These are phyloP conservation scores for Mycosarcoma mackinlayi DNA, from an alignment of 1,284 basidiomycete species.

Conservation along the genomic window DNA sequence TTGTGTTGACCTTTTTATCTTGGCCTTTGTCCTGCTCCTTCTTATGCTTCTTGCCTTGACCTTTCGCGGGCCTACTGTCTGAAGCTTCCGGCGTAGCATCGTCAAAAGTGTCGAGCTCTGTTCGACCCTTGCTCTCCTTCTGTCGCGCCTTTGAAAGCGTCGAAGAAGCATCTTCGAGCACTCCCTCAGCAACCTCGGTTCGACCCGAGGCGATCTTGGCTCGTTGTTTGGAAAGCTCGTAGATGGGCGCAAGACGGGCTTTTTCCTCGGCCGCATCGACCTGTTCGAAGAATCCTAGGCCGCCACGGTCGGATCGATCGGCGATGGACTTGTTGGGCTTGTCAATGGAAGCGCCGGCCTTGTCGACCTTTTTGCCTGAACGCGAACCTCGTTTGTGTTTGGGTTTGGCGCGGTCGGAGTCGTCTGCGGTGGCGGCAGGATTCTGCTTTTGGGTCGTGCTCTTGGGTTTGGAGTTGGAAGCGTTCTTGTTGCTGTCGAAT, in stretches of 20 bases:
- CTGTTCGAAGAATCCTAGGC: conserved; percentile 37
- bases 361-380: conserved; percentile 35
- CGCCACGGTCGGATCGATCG: conserved; percentile 4
- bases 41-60: conserved; percentile 6
- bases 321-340: conserved; percentile 3
- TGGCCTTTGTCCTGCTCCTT: conserved; percentile 7
- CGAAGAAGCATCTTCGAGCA: conserved; percentile 30
- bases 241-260: conserved; percentile 34
- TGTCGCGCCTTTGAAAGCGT: conserved; percentile 25
- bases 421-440: neutral
- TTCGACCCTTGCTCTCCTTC: conserved; percentile 20
- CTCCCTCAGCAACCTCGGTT: conserved; percentile 38
- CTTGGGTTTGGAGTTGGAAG: conserved; percentile 11
- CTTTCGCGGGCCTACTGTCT: neutral
- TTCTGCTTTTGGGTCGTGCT: conserved; percentile 2
- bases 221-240: conserved; percentile 34
- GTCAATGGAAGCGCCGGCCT: neutral
- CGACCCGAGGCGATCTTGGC: conserved; percentile 45
- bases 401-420: conserved; percentile 12
- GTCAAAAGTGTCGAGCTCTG: conserved; percentile 27
- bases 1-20: conserved; percentile 22
- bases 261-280: conserved; percentile 38
- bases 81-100: conserved; percentile 3
- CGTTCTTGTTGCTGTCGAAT: conserved; percentile 7
- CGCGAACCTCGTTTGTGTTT: conserved; percentile 41